Evolutionary conservation across 371 early-diverging fungal species (phyloP).

Genomic region (Mucor indicus): DNA sequence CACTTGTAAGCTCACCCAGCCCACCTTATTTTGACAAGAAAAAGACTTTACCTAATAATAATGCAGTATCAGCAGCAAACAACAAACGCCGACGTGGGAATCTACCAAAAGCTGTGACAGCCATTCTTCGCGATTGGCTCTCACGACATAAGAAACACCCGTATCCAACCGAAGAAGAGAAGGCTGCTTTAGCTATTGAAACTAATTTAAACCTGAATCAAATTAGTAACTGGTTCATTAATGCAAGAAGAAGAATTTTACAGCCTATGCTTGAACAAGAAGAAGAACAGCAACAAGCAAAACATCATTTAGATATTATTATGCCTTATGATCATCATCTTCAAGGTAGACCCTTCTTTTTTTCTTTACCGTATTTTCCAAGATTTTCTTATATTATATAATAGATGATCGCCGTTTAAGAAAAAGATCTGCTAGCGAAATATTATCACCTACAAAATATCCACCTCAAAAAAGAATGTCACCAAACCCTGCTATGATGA

Average conservation of each 20-base stretch:
- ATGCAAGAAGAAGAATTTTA: conserved; percentile 72
- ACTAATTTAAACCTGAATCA: conserved; percentile 72
- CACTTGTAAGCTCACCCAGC: conserved; percentile 27
- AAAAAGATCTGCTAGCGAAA: conserved; percentile 21
- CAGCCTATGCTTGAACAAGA: conserved; percentile 40
- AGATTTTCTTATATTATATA: conserved; percentile 1
- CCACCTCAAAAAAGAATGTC: conserved; percentile 19
- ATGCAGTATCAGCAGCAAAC: conserved; percentile 1
- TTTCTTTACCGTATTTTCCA: background rate
- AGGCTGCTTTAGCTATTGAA: conserved; percentile 54
- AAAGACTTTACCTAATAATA: conserved; percentile 2
- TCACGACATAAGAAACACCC: conserved; percentile 73
- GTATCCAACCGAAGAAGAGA: conserved; percentile 81
- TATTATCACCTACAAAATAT: conserved; percentile 15
- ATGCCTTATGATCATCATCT: too few relatives aligned
- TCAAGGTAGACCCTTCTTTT: background rate
- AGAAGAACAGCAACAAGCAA: conserved; percentile 1
- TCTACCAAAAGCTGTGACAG: conserved; percentile 60
- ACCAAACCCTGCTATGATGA: too few relatives aligned
- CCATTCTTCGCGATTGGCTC: conserved; percentile 71
- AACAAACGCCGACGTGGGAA: conserved; percentile 57
- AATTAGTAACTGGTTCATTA: conserved; percentile 87
- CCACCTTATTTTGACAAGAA: conserved; percentile 16
- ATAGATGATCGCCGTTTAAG: conserved; percentile 16
- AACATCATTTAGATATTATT: too few relatives aligned